phyloP scores from a whole-genome alignment of 768 basidiomycete genomes.

The Clathrus columnatus region DNA sequence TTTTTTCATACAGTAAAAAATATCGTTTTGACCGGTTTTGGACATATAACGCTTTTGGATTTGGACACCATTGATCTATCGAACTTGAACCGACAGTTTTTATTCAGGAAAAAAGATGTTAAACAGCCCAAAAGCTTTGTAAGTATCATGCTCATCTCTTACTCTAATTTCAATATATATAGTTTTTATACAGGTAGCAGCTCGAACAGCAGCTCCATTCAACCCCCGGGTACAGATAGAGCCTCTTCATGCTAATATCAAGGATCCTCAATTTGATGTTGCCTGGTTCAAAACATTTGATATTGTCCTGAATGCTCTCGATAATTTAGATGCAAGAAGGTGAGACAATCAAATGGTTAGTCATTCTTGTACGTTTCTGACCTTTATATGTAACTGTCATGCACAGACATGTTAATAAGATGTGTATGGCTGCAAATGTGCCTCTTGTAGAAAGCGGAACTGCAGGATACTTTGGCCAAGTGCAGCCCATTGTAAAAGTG shows the following conservation, averaged over 20 bases:
- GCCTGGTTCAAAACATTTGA: slow-evolving; percentile 88
- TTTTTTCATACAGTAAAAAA: slow-evolving; percentile 69
- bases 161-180: background rate
- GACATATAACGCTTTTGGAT: slow-evolving; percentile 86
- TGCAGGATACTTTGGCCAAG: slow-evolving; percentile 94
- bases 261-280: slow-evolving; percentile 82
- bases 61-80: slow-evolving; percentile 98
- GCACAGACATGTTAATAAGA: slow-evolving; percentile 87
- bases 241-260: slow-evolving; percentile 93
- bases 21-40: slow-evolving; percentile 86
- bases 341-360: slow-evolving; percentile 25
- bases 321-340: slow-evolving; percentile 63
- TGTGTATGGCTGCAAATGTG: slow-evolving; percentile 89
- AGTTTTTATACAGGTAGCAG: slow-evolving; percentile 50
- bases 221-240: slow-evolving; percentile 82
- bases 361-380: background rate
- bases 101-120: slow-evolving; percentile 95
- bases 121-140: slow-evolving; percentile 95
- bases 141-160: slow-evolving; percentile 14
- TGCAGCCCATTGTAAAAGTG: slow-evolving; percentile 87
- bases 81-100: slow-evolving; percentile 93
- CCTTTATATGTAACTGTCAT: background rate
- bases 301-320: slow-evolving; percentile 90
- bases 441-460: slow-evolving; percentile 96
- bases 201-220: slow-evolving; percentile 72